These are phyloP conservation scores for Blastobotrys americana DNA, from an alignment of 805 yeast genomes.

Conservation along the genomic window DNA sequence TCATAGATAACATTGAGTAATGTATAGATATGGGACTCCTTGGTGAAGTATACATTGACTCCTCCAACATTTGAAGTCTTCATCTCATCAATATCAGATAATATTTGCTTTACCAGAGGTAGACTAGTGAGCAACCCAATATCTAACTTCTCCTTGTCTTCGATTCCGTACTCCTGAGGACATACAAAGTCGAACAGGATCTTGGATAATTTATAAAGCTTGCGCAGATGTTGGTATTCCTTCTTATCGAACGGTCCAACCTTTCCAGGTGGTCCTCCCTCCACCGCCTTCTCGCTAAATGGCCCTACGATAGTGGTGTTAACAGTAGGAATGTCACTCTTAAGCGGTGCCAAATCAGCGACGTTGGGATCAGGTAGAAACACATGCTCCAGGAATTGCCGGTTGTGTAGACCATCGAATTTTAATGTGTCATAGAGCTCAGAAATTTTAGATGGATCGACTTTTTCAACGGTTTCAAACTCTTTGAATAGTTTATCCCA, in stretches of 20 bases:
- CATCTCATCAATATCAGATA: constrained; percentile 73
- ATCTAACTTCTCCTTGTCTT: constrained; percentile 89
- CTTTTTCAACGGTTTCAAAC: constrained; percentile 86
- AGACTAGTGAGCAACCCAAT: constrained; percentile 90
- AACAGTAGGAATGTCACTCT: constrained; percentile 17
- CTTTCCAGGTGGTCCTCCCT: constrained; percentile 9
- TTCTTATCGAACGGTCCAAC: constrained; percentile 60
- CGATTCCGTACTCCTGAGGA: constrained; percentile 98
- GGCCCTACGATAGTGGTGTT: background rate
- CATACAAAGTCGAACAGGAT: constrained; percentile 94
- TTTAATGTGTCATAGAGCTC: constrained; percentile 98
- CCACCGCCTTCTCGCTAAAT: background rate
- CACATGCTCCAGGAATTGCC: constrained; percentile 77
- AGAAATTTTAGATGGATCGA: constrained; percentile 93
- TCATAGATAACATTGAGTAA: constrained; percentile 84
- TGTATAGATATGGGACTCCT: constrained; percentile 95
- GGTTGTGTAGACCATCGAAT: constrained; percentile 92
- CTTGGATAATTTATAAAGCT: constrained; percentile 81
- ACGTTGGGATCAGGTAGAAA: constrained; percentile 53
- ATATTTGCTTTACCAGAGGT: constrained; percentile 84
- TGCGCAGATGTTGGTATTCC: constrained; percentile 72
- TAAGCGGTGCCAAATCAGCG: constrained; percentile 26
- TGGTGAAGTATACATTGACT: constrained; percentile 86
- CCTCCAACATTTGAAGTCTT: constrained; percentile 76
- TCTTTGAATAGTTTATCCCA: constrained; percentile 97